Evolutionary conservation across 208 protist genomes (phyloP).

Genomic region (Leishmania lainsoni): DNA sequence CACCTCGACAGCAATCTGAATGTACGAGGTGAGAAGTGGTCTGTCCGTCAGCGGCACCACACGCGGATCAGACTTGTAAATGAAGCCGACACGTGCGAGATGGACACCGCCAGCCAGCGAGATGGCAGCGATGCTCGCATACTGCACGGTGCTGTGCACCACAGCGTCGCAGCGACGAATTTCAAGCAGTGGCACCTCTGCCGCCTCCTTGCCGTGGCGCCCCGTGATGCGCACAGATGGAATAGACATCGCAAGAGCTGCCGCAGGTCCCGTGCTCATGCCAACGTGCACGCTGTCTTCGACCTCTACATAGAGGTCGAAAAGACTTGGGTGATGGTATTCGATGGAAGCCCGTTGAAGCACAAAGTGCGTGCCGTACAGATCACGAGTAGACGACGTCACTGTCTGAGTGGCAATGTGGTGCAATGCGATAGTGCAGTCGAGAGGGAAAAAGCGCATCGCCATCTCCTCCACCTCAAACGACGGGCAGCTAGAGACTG

Average conservation of each 20-base stretch:
- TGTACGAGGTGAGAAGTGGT: conserved; percentile 50
- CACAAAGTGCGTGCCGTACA: conserved; percentile 26
- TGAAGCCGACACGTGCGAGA: conserved; percentile 20
- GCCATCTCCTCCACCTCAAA: conserved; percentile 21
- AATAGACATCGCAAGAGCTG: conserved; percentile 6
- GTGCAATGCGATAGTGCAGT: conserved; percentile 15
- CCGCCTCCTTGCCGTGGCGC: not conserved
- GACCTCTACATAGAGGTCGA: conserved; percentile 12
- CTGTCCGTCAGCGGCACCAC: conserved; percentile 23
- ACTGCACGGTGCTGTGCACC: conserved; percentile 23
- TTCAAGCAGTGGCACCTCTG: conserved; percentile 14
- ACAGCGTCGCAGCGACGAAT: conserved; percentile 8
- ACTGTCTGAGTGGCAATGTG: conserved; percentile 25
- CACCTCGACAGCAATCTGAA: conserved; percentile 42
- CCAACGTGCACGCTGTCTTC: conserved; percentile 20
- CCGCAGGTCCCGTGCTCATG: conserved; percentile 4
- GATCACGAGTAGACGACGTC: not conserved
- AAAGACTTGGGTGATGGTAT: conserved; percentile 15
- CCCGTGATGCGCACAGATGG: conserved; percentile 16
- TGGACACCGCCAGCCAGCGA: conserved; percentile 18
- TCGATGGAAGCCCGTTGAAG: conserved; percentile 11
- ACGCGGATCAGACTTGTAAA: conserved; percentile 20
- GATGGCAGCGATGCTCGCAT: conserved; percentile 7
- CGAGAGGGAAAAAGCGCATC: conserved; percentile 27
- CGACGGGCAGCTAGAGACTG: conserved; percentile 16